Conservation (phyloP, 352 stramenopile species). For the Phytopythium litorale region DNA sequence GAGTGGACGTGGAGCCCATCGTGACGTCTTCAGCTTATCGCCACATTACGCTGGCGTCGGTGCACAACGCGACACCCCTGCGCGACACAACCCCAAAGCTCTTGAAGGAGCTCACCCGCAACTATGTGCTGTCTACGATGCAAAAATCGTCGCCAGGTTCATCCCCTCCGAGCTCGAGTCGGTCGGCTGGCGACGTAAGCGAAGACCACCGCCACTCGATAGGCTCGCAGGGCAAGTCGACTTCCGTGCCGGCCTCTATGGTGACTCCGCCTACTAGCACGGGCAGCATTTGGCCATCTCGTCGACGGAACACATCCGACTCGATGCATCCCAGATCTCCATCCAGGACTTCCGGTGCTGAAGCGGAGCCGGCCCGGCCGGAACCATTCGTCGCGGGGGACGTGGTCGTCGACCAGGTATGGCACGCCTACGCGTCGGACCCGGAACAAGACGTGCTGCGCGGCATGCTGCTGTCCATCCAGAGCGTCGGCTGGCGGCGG, state of each 20-base stretch:
- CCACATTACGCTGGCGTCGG: conserved; percentile 56
- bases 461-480: conserved; percentile 69
- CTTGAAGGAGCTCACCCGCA: conserved; percentile 35
- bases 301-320: conserved; percentile 19
- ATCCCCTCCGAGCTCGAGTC: conserved; percentile 1
- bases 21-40: conserved; percentile 65
- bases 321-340: not conserved
- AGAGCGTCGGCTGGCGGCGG: conserved; percentile 69
- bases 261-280: not conserved
- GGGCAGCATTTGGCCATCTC: conserved; percentile 6
- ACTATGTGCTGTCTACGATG: conserved; percentile 16
- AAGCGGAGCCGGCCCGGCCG: conserved; percentile 16
- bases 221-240: conserved; percentile 12
- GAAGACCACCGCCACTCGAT: conserved; percentile 12
- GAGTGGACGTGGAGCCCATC: conserved; percentile 31
- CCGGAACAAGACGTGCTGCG: conserved; percentile 55
- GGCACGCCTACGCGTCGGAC: conserved; percentile 65
- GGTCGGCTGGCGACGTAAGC: not conserved
- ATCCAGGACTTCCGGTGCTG: not conserved
- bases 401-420: conserved; percentile 62
- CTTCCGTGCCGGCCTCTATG: conserved; percentile 11
- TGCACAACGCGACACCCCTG: conserved; percentile 46
- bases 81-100: conserved; percentile 54
- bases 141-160: conserved; percentile 14
- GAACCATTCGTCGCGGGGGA: conserved; percentile 50